Evolutionary conservation across 495 filamentous ascomycete species (phyloP).

Genomic region (Rusavskia elegans): DNA sequence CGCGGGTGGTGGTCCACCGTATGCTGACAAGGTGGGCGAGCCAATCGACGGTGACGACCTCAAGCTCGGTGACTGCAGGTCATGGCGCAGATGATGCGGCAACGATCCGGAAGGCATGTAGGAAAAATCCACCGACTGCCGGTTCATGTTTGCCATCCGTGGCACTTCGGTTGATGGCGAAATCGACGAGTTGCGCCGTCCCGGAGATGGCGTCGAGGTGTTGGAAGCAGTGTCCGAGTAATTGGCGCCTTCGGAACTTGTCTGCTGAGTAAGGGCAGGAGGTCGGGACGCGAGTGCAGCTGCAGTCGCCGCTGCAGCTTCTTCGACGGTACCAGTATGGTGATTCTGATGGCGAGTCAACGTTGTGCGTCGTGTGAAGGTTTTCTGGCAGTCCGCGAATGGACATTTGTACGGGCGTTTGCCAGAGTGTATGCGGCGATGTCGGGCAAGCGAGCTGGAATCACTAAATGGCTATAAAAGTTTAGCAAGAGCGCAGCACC

Average conservation of each 20-base stretch:
- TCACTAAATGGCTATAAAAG: conserved; percentile 82
- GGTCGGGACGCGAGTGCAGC: conserved; percentile 55
- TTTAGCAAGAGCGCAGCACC: conserved; percentile 1
- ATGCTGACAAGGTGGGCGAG: conserved; percentile 42
- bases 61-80: conserved; percentile 60
- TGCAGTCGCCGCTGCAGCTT: conserved; percentile 77
- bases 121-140: conserved; percentile 43
- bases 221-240: conserved; percentile 73
- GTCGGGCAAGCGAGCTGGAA: conserved; percentile 84
- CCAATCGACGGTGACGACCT: conserved; percentile 49
- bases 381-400: conserved; percentile 96
- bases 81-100: conserved; percentile 69
- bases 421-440: conserved; percentile 89
- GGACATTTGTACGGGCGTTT: conserved; percentile 96
- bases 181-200: conserved; percentile 56
- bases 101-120: conserved; percentile 54
- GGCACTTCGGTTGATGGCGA: conserved; percentile 68
- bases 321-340: conserved; percentile 88
- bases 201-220: conserved; percentile 71
- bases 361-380: conserved; percentile 89
- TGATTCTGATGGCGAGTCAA: conserved; percentile 92
- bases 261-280: conserved; percentile 37
- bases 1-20: conserved; percentile 22
- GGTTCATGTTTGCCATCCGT: conserved; percentile 55
- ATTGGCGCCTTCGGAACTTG: conserved; percentile 59